Conservation (phyloP, 495 filamentous ascomycete genomes). For the Annulohypoxylon maeteangense region DNA sequence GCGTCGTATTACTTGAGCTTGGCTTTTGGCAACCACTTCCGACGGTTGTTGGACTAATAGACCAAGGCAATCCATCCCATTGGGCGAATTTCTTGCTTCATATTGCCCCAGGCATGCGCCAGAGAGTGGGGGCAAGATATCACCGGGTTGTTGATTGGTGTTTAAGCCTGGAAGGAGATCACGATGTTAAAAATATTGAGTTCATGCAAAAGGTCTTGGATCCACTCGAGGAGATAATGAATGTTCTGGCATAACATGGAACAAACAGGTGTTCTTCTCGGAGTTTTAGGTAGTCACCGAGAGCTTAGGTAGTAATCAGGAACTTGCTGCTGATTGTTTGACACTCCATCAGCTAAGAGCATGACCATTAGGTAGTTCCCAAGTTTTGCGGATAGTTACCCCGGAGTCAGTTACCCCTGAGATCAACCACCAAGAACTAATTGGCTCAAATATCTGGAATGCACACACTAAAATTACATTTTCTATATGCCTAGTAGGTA, state of each 20-base stretch:
- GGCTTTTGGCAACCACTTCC: slow-evolving; percentile 5
- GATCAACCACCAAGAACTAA: too few species aligned
- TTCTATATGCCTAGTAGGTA: too few species aligned
- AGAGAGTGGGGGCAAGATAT: background rate
- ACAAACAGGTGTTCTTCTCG: background rate
- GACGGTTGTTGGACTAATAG: background rate
- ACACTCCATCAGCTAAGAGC: too few species aligned
- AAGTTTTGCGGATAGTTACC: too few species aligned
- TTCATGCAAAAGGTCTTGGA: background rate
- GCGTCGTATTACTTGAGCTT: background rate
- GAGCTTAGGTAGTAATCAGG: too few species aligned
- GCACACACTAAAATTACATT: too few species aligned
- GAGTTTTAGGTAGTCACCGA: too few species aligned
- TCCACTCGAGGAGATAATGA: background rate
- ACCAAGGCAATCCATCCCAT: background rate
- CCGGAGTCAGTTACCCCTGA: too few species aligned
- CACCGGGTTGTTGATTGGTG: background rate
- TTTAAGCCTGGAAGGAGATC: background rate
- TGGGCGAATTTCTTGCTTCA: background rate
- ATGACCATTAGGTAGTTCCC: too few species aligned
- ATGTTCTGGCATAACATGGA: background rate
- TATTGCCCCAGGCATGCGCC: background rate
- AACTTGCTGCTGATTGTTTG: too few species aligned
- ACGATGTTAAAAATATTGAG: background rate
- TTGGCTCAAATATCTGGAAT: too few species aligned